These are phyloP conservation scores for Agarophyton chilense DNA, from an alignment of 23 red algal species.

Conservation along the genomic window DNA sequence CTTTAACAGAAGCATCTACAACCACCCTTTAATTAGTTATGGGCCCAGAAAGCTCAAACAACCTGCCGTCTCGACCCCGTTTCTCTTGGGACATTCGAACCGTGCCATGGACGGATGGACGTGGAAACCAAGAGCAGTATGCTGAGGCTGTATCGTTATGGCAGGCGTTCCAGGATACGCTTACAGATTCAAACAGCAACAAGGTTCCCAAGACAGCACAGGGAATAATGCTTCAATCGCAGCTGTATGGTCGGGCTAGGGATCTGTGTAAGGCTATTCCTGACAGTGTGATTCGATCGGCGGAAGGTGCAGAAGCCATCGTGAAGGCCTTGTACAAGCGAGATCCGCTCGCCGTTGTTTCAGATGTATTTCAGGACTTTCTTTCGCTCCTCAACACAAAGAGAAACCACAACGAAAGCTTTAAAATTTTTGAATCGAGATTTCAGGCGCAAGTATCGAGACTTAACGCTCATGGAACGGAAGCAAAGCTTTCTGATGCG, in stretches of 20 bases:
- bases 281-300: not conserved
- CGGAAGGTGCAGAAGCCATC: slow-evolving; percentile 9
- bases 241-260: slow-evolving; percentile 22
- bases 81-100: no score
- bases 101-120: no score
- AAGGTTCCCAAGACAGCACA: not conserved
- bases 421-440: slow-evolving; percentile 20
- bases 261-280: slow-evolving; percentile 21
- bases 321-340: slow-evolving; percentile 11
- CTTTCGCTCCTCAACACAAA: not conserved
- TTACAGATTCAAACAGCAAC: not conserved
- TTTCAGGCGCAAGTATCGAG: slow-evolving; percentile 18
- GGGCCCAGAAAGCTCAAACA: no score
- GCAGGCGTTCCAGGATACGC: slow-evolving; percentile 23
- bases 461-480: not conserved
- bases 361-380: slow-evolving; percentile 1
- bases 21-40: no score
- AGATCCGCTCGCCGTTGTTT: slow-evolving; percentile 4
- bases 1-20: no score
- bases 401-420: not conserved
- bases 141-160: not conserved
- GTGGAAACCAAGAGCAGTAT: slow-evolving; percentile 24
- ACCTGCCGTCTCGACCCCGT: no score
- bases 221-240: slow-evolving; percentile 28
- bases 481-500: slow-evolving; percentile 16